Conservation (phyloP, 2,329 filamentous ascomycete genomes). For the Scedosporium apiospermum region DNA sequence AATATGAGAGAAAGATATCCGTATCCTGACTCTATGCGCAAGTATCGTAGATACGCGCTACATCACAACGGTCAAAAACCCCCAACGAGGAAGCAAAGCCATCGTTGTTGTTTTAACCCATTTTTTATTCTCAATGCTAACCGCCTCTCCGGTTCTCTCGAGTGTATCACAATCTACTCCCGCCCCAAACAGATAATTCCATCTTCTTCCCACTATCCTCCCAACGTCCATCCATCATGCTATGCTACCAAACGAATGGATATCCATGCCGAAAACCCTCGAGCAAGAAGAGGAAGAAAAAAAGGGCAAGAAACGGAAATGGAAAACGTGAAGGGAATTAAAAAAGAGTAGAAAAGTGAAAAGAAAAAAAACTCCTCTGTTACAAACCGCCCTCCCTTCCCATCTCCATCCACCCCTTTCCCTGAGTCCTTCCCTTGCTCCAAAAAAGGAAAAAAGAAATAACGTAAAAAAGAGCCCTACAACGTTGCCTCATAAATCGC, state of each 20-base stretch:
- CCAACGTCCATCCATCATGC: neutral
- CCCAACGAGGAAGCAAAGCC: too few relatives aligned
- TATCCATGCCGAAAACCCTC: neutral
- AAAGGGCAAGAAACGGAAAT: neutral
- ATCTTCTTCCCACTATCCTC: neutral
- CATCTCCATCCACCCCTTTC: neutral
- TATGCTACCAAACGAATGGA: neutral
- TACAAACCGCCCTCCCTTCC: slow-evolving; percentile 5
- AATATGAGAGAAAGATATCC: too few relatives aligned
- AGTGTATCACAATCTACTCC: neutral
- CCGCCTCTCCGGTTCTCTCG: neutral
- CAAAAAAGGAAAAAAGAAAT: neutral
- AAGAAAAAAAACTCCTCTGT: slow-evolving; percentile 6
- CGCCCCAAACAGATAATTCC: neutral
- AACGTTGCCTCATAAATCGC: neutral
- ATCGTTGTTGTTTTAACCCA: neutral
- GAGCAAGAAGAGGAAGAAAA: neutral
- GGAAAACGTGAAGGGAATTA: neutral
- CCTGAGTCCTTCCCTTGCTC: neutral
- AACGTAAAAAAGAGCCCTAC: neutral
- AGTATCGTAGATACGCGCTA: too few relatives aligned
- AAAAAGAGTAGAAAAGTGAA: slow-evolving; percentile 2
- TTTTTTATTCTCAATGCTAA: neutral
- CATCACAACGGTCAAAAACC: too few relatives aligned
- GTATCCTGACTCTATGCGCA: too few relatives aligned